Evolutionary conservation across 495 filamentous ascomycete species (phyloP), one percentile per base, ranked within the genome.

Genomic region (Lasiosphaeriaceae sp.): DNA sequence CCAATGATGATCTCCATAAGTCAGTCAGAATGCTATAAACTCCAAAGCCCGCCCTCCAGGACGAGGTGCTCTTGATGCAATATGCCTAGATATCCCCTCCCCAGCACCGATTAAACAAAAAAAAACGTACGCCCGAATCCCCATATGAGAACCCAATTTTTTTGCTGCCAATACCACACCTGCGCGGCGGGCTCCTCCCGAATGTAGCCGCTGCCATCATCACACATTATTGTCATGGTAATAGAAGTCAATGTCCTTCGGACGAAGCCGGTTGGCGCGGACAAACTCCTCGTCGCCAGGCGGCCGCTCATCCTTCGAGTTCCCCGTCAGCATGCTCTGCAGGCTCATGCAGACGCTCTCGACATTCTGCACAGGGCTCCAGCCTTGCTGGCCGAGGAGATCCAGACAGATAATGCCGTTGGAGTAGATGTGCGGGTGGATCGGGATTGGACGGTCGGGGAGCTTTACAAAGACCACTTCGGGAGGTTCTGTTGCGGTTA

Each of bases 381-480:
- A 98, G 60, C 95, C 94, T 49, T 88, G 85, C 17, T 73, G 62
- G 55, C 91, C 90, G 17, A 98, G 86, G 0, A 98, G 86, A 62
- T 98, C 95, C 21, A 98, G 87, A 65, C 94, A 98, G 66, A 98
- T 98, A 69, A 96, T 92, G 50, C 94, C 94, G 70, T 98, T 98
- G 59, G 88, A 92, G 73, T 98, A 98, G 69, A 98, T 89, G 75
- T 98, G 94, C 1, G 94, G 94, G 62, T 98, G 94, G 65, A 96
- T 94, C 1, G 94, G 94, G 61, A 98, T 94, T 5, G 87, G 81
- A 47, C 87, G 85, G 39, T 83, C 73, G 39, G 83, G 66, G 52
- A 82, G 70, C 60, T 83, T 75, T 47, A 90, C 80, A 69, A 98
- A 98, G 54, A 86, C 87, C 47, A 96, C 92, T 77, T 97, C 94